A percentile compares a stretch with the other conserved stretches of the same genome.
Evolutionary conservation across 2,329 filamentous ascomycete species (phyloP).

Genomic region (Cytospora chrysosperma): DNA sequence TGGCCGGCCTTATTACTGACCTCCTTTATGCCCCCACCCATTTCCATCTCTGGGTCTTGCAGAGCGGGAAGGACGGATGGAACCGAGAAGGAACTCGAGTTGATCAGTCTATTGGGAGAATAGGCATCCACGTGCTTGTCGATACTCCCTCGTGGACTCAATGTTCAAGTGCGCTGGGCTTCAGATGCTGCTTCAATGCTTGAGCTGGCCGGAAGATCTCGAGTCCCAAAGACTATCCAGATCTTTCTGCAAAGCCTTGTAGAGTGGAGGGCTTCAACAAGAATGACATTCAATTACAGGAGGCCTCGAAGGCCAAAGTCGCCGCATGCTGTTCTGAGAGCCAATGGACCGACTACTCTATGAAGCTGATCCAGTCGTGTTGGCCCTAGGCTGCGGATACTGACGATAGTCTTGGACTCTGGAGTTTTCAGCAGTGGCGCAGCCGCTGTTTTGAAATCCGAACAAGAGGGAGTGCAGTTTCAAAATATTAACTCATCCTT

Average conservation of each 20-base stretch:
- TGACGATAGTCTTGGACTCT: neutral
- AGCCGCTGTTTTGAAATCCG: neutral
- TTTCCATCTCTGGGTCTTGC: neutral
- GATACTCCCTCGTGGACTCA: neutral
- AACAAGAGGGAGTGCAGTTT: neutral
- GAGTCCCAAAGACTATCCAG: neutral
- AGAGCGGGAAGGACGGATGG: neutral
- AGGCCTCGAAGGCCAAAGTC: neutral
- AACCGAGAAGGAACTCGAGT: neutral
- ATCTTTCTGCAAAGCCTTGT: neutral
- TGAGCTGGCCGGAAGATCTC: constrained; percentile 2
- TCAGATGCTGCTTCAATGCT: neutral
- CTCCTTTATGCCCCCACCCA: constrained; percentile 4
- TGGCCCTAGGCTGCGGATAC: neutral
- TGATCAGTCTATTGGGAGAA: neutral
- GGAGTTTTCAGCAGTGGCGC: neutral
- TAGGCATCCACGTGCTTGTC: neutral
- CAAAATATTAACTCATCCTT: neutral
- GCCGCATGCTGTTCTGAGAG: neutral
- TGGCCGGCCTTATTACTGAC: constrained; percentile 2
- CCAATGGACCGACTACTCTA: no score
- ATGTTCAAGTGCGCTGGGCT: no score
- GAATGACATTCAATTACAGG: neutral
- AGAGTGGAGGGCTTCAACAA: neutral
- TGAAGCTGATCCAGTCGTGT: neutral